These are phyloP conservation scores for Fistulina hepatica DNA, from an alignment of 1,284 basidiomycete species.

Conservation along the genomic window DNA sequence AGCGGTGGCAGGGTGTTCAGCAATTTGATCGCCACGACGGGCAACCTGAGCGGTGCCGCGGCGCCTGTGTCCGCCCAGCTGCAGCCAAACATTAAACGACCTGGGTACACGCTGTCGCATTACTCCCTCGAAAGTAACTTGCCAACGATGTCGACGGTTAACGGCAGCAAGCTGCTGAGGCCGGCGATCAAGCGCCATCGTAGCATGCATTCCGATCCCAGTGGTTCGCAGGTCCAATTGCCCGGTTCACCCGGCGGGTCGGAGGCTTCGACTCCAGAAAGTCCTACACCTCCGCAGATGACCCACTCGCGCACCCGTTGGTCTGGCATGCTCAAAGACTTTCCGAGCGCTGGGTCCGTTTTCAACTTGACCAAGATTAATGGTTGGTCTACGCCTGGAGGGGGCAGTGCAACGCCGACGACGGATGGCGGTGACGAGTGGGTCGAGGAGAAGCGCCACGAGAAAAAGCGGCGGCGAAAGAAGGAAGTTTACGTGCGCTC, in stretches of 20 bases:
- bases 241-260: background rate
- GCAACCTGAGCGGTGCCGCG: constrained; percentile 49
- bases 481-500: constrained; percentile 61
- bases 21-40: constrained; percentile 62
- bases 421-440: constrained; percentile 18
- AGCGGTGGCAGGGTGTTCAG: constrained; percentile 64
- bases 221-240: constrained; percentile 3
- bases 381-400: constrained; percentile 22
- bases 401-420: constrained; percentile 12
- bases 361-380: constrained; percentile 13
- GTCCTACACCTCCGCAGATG: background rate
- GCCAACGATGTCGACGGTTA: constrained; percentile 2
- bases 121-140: constrained; percentile 22
- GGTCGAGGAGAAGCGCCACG: constrained; percentile 21
- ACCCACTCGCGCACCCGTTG: constrained; percentile 1
- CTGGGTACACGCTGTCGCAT: constrained; percentile 62
- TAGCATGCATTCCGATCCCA: constrained; percentile 8
- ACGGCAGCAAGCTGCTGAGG: background rate
- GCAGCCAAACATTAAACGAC: constrained; percentile 54
- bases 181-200: too few relatives aligned
- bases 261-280: background rate
- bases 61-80: constrained; percentile 44
- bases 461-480: constrained; percentile 33
- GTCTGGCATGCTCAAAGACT: constrained; percentile 10
- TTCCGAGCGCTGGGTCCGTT: background rate